These are phyloP conservation scores for Calonectria pseudoturangicola DNA, from an alignment of 2,329 filamentous ascomycete species.

Conservation along the genomic window DNA sequence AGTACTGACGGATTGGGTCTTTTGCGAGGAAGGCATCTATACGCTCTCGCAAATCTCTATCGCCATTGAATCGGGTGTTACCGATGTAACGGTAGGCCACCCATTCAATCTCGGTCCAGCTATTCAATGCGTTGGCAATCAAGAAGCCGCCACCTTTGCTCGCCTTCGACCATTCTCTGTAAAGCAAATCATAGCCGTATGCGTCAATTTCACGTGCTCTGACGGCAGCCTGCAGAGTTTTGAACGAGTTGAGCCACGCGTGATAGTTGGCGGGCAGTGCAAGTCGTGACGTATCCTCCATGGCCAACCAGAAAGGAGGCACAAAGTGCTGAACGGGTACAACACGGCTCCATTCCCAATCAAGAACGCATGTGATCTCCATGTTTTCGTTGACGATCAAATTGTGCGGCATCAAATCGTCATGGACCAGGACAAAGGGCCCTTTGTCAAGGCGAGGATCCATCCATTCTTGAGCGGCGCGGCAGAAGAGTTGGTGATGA, in stretches of 20 bases:
- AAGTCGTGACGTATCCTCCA: not conserved
- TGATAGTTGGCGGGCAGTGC: constrained; percentile 24
- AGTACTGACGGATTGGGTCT: constrained; percentile 8
- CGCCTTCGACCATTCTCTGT: not conserved
- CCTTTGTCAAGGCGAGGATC: constrained; percentile 32
- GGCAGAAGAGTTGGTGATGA: constrained; percentile 38
- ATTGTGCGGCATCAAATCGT: constrained; percentile 40
- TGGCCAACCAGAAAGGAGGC: constrained; percentile 42
- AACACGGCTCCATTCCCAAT: constrained; percentile 48
- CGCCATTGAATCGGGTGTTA: constrained; percentile 13
- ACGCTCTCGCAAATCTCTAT: constrained; percentile 14
- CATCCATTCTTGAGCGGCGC: constrained; percentile 35
- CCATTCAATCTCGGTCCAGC: constrained; percentile 33
- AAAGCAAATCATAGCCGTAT: constrained; percentile 10
- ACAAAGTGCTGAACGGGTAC: constrained; percentile 43
- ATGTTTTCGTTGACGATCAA: constrained; percentile 37
- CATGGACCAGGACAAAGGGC: constrained; percentile 42
- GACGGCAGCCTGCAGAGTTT: constrained; percentile 13
- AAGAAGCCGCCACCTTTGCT: constrained; percentile 29
- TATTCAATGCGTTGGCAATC: constrained; percentile 37
- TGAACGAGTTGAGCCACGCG: constrained; percentile 24
- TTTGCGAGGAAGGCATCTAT: constrained; percentile 17
- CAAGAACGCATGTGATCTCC: constrained; percentile 36
- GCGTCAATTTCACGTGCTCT: constrained; percentile 10
- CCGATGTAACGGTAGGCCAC: constrained; percentile 23